phyloP scores from a whole-genome alignment of 306 rosid species.

The Begonia masoniana region DNA sequence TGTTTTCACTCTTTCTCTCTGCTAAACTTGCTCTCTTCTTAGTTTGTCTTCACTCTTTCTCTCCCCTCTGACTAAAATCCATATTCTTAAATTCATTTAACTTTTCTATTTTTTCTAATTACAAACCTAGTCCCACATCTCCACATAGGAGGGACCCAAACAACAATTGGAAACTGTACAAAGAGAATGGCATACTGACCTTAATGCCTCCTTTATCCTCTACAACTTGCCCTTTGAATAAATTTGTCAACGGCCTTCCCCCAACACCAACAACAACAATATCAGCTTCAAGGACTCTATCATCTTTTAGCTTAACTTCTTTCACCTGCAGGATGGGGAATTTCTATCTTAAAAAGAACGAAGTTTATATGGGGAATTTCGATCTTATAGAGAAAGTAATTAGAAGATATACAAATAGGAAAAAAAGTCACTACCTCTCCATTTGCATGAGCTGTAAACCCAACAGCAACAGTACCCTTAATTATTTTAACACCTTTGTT shows the following conservation, averaged over 20 bases:
- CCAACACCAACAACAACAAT: conserved; percentile 96
- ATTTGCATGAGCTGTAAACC: conserved; percentile 52
- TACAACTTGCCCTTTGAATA: conserved; percentile 93
- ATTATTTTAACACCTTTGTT: conserved; percentile 72
- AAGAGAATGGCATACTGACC: conserved; percentile 22
- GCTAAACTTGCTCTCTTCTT: too few species aligned
- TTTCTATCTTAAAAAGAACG: background rate
- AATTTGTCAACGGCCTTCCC: conserved; percentile 58
- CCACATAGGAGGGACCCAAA: too few species aligned
- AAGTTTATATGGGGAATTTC: background rate
- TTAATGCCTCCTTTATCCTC: conserved; percentile 93
- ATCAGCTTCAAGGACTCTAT: conserved; percentile 79
- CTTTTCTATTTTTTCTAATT: too few species aligned
- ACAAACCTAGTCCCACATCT: too few species aligned
- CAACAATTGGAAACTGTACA: too few species aligned
- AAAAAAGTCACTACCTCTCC: conserved; percentile 56
- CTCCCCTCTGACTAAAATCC: too few species aligned
- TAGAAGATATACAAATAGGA: background rate
- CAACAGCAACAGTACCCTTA: conserved; percentile 87
- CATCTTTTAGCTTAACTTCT: conserved; percentile 89
- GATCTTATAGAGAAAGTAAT: background rate
- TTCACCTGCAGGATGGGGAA: conserved; percentile 46
- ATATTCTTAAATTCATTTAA: too few species aligned
- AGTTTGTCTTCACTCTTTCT: too few species aligned
- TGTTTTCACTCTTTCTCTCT: too few species aligned